Evolutionary conservation across 176 grass and related monocot species (phyloP).

Genomic region (Aegilops sharonensis): DNA sequence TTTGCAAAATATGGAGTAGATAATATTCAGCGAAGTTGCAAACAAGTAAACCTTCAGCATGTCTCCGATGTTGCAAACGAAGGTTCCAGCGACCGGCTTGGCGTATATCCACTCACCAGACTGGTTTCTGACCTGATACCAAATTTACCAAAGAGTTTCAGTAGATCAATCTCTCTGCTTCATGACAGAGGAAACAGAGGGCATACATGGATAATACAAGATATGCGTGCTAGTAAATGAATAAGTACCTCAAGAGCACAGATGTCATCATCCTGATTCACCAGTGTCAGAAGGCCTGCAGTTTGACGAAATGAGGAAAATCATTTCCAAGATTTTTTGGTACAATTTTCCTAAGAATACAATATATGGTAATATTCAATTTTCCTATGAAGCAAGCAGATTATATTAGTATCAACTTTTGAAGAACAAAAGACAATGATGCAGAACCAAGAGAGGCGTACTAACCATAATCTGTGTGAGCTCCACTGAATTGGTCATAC

Average conservation of each 20-base stretch:
- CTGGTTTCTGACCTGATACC: constrained; percentile 70
- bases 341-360: not conserved
- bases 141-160: not conserved
- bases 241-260: constrained; percentile 77
- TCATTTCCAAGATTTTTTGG: not conserved
- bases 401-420: not conserved
- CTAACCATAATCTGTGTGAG: constrained; percentile 97
- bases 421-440: not conserved
- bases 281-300: constrained; percentile 81
- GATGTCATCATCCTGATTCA: constrained; percentile 91
- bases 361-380: not conserved
- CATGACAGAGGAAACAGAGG: not conserved
- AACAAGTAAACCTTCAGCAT: constrained; percentile 50
- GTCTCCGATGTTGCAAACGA: constrained; percentile 70
- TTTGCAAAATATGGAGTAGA: no score
- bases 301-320: constrained; percentile 8
- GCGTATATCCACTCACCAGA: constrained; percentile 87
- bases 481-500: constrained; percentile 36
- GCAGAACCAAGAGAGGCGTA: not conserved
- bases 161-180: constrained; percentile 21
- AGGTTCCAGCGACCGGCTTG: constrained; percentile 74
- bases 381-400: not conserved
- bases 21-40: not conserved
- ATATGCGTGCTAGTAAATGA: not conserved
- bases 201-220: constrained; percentile 6